Base-by-base conservation (phyloP, 345 rosid genomes). In the Zanthoxylum bungeanum region DNA sequence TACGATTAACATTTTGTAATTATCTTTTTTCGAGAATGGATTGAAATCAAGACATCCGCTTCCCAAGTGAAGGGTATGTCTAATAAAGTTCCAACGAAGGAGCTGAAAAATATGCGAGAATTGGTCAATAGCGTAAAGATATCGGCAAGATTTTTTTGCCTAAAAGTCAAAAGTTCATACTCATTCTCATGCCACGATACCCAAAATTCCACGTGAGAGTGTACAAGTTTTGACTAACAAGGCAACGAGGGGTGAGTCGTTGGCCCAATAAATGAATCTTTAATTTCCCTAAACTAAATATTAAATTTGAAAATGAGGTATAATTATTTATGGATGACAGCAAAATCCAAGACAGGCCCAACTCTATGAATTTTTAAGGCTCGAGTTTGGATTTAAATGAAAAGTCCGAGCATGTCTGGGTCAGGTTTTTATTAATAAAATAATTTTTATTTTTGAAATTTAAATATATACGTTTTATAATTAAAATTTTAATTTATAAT, bases 71-170 rank as follows among this genome's bases (percentile, higher is more conserved):
- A 44, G 49, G 49, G 19, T 6, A 44, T 12, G 19, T 17, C 49
- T 19, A 44, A 44, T 3, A 44, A 44, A 44, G 49, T 14, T 44
- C 49, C 19, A 14, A 44, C 12, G 49, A 4, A 44, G 49, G 49
- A 44, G 49, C 49, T 44, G 49, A 44, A 44, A 14, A 14, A 1
- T 4, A 14, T 44, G 49, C 4, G 49, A 12, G 19, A 56, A 56
- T 8, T 14, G 22, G 64, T 44, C 58, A 68, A 68, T 39, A 66
- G 79, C 66, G 76, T n/a, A 71, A n/a, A 66, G 33, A 33, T 28
- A 72, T 40, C 72, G 69, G 76, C 69, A 44, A 44, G 16, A 40
- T 40, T 9, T 68, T 7, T 7, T 17, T 12, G 34, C 6, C 10
- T 24, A 34, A 31, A 19, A 36, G 66, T 67, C 60, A 50, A 64